Percentiles rank a stretch among this genome's conserved stretches.
These are phyloP conservation scores for Claviceps africana DNA, from an alignment of 2,329 filamentous ascomycete species.

Conservation along the genomic window DNA sequence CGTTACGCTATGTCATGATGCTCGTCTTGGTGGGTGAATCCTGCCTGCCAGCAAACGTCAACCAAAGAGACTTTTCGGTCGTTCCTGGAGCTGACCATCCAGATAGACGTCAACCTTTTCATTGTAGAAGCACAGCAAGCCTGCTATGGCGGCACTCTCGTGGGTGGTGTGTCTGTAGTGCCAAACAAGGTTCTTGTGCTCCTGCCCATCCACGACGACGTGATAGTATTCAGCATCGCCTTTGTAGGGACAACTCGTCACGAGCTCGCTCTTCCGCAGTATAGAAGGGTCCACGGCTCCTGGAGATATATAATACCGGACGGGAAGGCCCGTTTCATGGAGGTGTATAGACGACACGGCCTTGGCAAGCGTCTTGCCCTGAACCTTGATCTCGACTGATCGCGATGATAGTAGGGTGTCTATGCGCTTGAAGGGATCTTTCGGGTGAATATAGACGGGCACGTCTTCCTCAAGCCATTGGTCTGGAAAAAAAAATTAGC, in stretches of 20 bases:
- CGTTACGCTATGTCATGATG: neutral
- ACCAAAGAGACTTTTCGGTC: constrained; percentile 2
- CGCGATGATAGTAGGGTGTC: constrained; percentile 45
- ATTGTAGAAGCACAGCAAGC: constrained; percentile 51
- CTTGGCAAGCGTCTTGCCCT: constrained; percentile 33
- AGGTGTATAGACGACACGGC: constrained; percentile 36
- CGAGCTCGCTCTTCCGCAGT: constrained; percentile 34
- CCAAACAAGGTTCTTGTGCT: constrained; percentile 43
- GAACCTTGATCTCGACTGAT: constrained; percentile 33
- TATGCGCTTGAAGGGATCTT: constrained; percentile 52
- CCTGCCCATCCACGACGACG: constrained; percentile 30
- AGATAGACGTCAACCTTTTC: constrained; percentile 52
- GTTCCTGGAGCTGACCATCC: constrained; percentile 26
- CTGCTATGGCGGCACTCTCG: constrained; percentile 42
- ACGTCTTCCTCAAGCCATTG: constrained; percentile 41
- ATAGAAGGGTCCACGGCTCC: constrained; percentile 31
- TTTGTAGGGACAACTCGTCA: constrained; percentile 53
- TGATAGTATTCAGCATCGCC: constrained; percentile 50
- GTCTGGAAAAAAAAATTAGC: constrained; percentile 11
- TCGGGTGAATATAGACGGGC: constrained; percentile 47
- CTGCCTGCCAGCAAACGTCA: neutral
- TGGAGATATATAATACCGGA: constrained; percentile 44
- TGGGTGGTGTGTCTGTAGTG: constrained; percentile 43
- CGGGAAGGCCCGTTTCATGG: constrained; percentile 44
- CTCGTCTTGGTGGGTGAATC: neutral